phyloP scores from a whole-genome alignment of 1,139 yeast genomes.

The Debaryomyces sp. region DNA sequence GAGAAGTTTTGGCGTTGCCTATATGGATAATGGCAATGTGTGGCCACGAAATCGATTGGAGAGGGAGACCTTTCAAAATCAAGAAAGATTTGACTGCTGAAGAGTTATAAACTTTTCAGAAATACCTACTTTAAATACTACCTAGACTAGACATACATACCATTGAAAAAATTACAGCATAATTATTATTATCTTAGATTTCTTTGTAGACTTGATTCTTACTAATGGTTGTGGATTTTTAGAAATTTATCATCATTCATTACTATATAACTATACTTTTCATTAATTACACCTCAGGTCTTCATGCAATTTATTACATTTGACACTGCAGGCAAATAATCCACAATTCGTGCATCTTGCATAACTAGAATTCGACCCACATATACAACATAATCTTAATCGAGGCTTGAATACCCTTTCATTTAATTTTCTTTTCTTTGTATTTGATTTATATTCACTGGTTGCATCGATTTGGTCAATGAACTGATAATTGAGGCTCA shows the following conservation, averaged over 20 bases:
- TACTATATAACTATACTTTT: not conserved
- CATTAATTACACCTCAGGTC: constrained; percentile 45
- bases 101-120: constrained; percentile 40
- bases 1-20: constrained; percentile 80
- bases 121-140: not conserved
- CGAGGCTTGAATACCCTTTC: constrained; percentile 33
- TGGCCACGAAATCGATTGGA: constrained; percentile 82
- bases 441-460: constrained; percentile 17
- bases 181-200: not conserved
- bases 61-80: constrained; percentile 76
- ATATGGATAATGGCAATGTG: constrained; percentile 81
- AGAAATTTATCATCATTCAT: not conserved
- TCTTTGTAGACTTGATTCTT: not conserved
- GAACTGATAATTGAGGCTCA: constrained; percentile 44
- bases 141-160: no score
- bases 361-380: constrained; percentile 43
- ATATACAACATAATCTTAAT: constrained; percentile 45
- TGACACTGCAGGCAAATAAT: constrained; percentile 44
- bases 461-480: constrained; percentile 35
- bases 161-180: not conserved
- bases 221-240: no score
- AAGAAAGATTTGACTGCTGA: constrained; percentile 78
- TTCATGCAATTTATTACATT: constrained; percentile 43
- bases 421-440: constrained; percentile 16
- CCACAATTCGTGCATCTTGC: constrained; percentile 47